Evolutionary conservation across 2,329 filamentous ascomycete species (phyloP).

Genomic region (Alternaria viburni): DNA sequence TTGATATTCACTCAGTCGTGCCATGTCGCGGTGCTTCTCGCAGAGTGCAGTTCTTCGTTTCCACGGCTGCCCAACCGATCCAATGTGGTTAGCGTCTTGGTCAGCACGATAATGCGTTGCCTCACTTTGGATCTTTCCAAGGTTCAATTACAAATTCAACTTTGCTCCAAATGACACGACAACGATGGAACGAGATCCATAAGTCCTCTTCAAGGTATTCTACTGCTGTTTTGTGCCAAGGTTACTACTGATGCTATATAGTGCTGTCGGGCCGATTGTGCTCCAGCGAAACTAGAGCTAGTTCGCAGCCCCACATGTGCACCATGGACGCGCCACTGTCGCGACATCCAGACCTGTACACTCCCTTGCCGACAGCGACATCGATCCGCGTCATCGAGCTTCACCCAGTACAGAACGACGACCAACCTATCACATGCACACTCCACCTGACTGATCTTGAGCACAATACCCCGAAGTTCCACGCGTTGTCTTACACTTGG

Average conservation of each 20-base stretch:
- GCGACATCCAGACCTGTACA: not conserved
- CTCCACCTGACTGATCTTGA: not conserved
- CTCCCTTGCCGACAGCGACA: not conserved
- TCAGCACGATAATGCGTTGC: not conserved
- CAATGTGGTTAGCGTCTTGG: not conserved
- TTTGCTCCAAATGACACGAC: not conserved
- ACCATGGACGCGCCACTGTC: not conserved
- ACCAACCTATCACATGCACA: not conserved
- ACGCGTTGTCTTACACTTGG: constrained; percentile 14
- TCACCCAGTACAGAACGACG: not conserved
- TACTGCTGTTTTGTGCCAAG: not conserved
- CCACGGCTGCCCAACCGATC: not conserved
- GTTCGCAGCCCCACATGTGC: not conserved
- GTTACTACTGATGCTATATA: not conserved
- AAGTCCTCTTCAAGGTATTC: not conserved
- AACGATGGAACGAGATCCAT: not conserved
- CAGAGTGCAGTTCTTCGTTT: not conserved
- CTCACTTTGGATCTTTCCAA: not conserved
- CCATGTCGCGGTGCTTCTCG: not conserved
- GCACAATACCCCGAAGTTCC: not conserved
- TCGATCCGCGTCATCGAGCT: constrained; percentile 3
- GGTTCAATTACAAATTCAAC: not conserved
- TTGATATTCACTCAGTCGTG: not conserved
- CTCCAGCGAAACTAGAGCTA: not conserved
- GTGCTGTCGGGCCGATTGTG: not conserved